Evolutionary conservation across 805 yeast species (phyloP), one percentile per base, ranked within the genome.

Genomic region (Ogataea pilisensis): DNA sequence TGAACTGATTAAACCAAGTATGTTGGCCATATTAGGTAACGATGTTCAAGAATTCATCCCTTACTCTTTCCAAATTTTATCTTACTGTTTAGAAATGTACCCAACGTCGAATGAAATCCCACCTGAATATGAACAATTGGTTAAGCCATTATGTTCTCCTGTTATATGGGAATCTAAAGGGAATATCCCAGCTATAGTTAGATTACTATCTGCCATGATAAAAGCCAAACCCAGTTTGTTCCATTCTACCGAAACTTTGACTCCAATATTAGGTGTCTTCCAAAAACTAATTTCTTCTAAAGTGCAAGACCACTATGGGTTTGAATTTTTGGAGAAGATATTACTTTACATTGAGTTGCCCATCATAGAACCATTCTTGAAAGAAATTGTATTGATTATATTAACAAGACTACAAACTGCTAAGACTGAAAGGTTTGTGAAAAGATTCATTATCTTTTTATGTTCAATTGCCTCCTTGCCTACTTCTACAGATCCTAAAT

Each of bases 11-110:
- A 72, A 90, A 53, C 91, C 95, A 7, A 71, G 79, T 2, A 68
- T 86, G 42, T 65, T 90, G 45, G 64, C 65, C 1, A 76, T 90
- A 22, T 69, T 93, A 41, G 82, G 85, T 17, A 79, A 80, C 37
- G 98, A 93, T 53, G 85, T 93, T 34, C 91, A 90, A 53, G 99
- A 93, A 65, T 93, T 93, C 58, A 80, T 86, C 14, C 97, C 98
- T 9, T 93, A 93, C 57, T 80, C 84, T 5, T 84, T 95, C 64
- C 99, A 93, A 66, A 72, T 93, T n/a, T 69, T 93, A 43, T 82
- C 97, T 1, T 88, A 68, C 57, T 62, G 86, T 48, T 69, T 93
- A 34, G 95, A 85, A 50, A 66, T 68, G 17, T 71, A 74, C 31
- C 85, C 85, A 4, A 50, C 45, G 4, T 47, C 60, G 2, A 51